Conservation (phyloP, 345 rosid genomes). For the Euphorbia peplus region DNA sequence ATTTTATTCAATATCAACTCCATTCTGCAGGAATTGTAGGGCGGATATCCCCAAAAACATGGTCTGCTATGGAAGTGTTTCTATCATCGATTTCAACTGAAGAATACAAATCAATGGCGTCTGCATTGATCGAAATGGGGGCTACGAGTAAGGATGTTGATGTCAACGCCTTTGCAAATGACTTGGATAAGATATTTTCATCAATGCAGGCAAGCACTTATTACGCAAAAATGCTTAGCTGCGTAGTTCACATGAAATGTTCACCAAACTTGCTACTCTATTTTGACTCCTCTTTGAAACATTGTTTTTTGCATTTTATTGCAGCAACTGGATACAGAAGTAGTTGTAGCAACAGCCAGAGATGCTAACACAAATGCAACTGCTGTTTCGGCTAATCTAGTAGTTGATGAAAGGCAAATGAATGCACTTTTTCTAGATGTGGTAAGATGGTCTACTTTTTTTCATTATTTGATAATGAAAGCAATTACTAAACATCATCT, state of each 20-base stretch:
- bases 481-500: too few species aligned
- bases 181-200: conserved; percentile 86
- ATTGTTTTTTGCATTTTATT: conserved; percentile 13
- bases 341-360: conserved; percentile 84
- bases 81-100: conserved; percentile 73
- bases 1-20: conserved; percentile 7
- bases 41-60: conserved; percentile 93
- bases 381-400: conserved; percentile 81
- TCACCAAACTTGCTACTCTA: not conserved
- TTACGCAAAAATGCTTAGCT: not conserved
- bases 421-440: conserved; percentile 93
- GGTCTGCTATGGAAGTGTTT: conserved; percentile 94
- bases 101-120: conserved; percentile 91
- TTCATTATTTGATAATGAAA: not conserved
- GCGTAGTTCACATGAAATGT: not conserved
- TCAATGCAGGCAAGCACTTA: conserved; percentile 60
- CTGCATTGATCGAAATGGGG: conserved; percentile 93
- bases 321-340: conserved; percentile 88
- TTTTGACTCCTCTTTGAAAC: not conserved
- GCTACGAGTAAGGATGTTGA: conserved; percentile 87
- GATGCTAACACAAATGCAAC: conserved; percentile 56
- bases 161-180: conserved; percentile 75
- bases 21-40: conserved; percentile 82
- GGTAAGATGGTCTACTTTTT: conserved; percentile 42
- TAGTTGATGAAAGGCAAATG: conserved; percentile 95